Base-by-base conservation (phyloP, 441 rosid species). In the Adansonia grandidieri region DNA sequence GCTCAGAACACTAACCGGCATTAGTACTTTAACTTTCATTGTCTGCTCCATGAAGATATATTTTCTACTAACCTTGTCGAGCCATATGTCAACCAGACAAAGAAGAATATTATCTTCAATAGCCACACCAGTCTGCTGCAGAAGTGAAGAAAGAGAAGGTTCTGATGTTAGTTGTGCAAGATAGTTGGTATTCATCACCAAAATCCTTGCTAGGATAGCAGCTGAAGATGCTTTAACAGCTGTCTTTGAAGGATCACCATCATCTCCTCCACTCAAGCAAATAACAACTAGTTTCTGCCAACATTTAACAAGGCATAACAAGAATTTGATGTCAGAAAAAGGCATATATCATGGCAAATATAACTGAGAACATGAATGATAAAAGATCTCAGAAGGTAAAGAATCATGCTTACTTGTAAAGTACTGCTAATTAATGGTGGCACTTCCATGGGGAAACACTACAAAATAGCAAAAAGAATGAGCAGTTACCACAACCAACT, bases 251-350 rank as follows among this genome's bases (percentile, higher is more conserved):
- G 99, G 98, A 79, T 93, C 97, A 37, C 45, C 82, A 44, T 93
- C 98, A 66, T 97, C 98, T 77, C 97, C 93, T 82, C 98, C 97
- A 73, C 96, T 86, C 87, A 93, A 86, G 87, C 98, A 93, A 75
- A 91, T 87, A 58, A 89, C 88, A 82, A 92, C 86, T 74, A 97
- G 77, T 92, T 93, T 97, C 99, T 97, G 72, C 56, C 58, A 78
- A 77, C 64, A 82, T 73, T 47, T 15, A 81, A 82, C 50, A 84
- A 73, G 17, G 63, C 45, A 74, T 40, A 68, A 1, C 51, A 71
- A 19, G 54, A 76, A 81, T 71, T 73, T 73, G 47, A 72, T 24
- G 47, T n/a, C 20, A 73, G 11, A 24, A 73, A 67, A 77, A 69
- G 7, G 74, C 50, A 40, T 48, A 63, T 20, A 40, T 20, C 51